Evolutionary conservation across 1,284 basidiomycete species (phyloP), one percentile per base, ranked within the genome.

Genomic region (Ustilago crameri): DNA sequence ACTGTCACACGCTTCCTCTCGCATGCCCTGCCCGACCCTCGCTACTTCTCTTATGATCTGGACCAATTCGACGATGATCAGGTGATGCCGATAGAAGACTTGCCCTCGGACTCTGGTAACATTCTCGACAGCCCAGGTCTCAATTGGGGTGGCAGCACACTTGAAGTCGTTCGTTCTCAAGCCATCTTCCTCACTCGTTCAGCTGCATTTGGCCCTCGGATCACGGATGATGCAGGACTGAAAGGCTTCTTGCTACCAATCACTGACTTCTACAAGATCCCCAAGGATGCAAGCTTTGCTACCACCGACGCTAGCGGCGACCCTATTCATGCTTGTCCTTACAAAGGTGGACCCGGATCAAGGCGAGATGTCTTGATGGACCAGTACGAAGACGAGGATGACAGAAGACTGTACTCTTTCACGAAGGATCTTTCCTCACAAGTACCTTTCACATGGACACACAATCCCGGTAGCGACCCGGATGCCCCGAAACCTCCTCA

Each of bases 191-290:
- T 75, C 3, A 81, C 81, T 9, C 70, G 78, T 1, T 69, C 82
- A 2, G 82, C 82, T 17, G 81, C 76, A 12, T 83, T 83, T 35
- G 82, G 82, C 2, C 80, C 78, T 2, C 62, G 55, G 12, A 62
- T 81, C 32, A 56, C 55, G 8, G 56, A 49, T 34, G 77, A 79
- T 23, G 64, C 76, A 15, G 79, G 79, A 10, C 55, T 78, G 10
- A 59, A 66, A 27, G 79, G 79, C 17, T 69, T 53, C 26, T 46
- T 81, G 14, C 51, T 80, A 0, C 79, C 79, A 32, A 75, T 81
- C 57, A 70, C 67, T 23, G 60, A 68, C 23, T 81, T 79, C 38
- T 80, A 80, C 54, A 58, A 56, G 40, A 27, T 60, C 9, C 67
- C 74, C n/a, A 40, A 59, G 12, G 49, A 60, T 9, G 51, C 53